A percentile compares a stretch with the other conserved stretches of the same genome.
Evolutionary conservation across 1,139 yeast genomes (phyloP).

Genomic region (Saccharomyces hybrid): DNA sequence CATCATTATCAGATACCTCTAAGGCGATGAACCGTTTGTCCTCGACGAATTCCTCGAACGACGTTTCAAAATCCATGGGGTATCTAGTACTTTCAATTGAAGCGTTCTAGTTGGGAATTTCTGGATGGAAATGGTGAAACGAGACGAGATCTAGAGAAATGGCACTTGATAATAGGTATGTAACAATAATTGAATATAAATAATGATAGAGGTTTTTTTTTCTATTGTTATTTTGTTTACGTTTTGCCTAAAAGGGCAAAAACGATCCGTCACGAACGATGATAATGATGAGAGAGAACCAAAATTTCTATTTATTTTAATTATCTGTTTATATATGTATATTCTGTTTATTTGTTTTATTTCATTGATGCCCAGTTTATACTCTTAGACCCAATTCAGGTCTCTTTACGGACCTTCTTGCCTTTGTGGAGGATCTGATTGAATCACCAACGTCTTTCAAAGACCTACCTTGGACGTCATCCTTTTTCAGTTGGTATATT

Average conservation of each 20-base stretch:
- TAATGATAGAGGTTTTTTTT: no score
- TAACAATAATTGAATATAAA: no score
- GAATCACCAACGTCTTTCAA: conserved; percentile 43
- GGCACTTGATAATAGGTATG: no score
- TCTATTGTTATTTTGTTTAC: conserved; percentile 8
- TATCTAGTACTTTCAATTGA: no score
- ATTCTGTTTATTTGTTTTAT: no score
- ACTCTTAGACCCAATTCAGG: conserved; percentile 41
- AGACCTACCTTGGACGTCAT: conserved; percentile 81
- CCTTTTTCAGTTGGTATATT: conserved; percentile 85
- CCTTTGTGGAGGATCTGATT: no score
- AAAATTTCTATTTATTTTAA: conserved; percentile 2
- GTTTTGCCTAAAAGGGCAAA: conserved; percentile 1
- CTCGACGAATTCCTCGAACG: conserved; percentile 6
- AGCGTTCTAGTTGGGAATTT: no score
- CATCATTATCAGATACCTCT: conserved; percentile 30
- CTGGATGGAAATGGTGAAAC: no score
- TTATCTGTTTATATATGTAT: conserved; percentile 4
- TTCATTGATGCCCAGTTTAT: no score
- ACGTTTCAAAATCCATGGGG: conserved; percentile 10
- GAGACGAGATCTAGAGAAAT: no score
- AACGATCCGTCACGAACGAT: conserved; percentile 2
- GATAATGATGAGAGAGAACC: no score
- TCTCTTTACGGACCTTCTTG: conserved; percentile 43
- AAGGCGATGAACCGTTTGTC: conserved; percentile 28